phyloP scores from a whole-genome alignment of 108 stramenopile species.

The Cyclotella atomus region DNA sequence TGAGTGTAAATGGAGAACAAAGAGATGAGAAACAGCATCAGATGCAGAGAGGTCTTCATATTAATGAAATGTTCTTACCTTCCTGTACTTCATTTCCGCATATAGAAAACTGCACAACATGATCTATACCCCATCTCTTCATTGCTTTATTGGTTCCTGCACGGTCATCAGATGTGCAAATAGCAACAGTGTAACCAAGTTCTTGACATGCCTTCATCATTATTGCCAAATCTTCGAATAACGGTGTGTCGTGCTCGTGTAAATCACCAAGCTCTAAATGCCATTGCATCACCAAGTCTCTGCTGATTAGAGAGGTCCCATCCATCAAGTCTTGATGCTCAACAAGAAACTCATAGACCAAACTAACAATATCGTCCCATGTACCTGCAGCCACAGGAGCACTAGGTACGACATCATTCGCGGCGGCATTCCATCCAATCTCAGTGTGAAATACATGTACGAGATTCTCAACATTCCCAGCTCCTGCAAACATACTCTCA shows the following conservation, averaged over 20 bases:
- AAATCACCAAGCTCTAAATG: conserved; percentile 58
- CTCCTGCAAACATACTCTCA: background rate
- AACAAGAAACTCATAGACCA: background rate
- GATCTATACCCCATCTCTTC: conserved; percentile 45
- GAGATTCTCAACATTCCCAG: conserved; percentile 4
- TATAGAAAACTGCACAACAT: conserved; percentile 48
- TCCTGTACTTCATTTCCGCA: conserved; percentile 60
- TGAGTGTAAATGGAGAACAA: no score
- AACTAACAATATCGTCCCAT: conserved; percentile 50
- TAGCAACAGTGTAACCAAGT: conserved; percentile 43
- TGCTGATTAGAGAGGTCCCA: conserved; percentile 11
- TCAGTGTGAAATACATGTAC: conserved; percentile 38
- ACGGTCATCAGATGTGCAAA: conserved; percentile 68
- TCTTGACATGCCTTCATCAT: conserved; percentile 41
- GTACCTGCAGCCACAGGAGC: conserved; percentile 58
- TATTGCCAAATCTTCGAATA: conserved; percentile 41
- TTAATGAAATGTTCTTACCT: no score
- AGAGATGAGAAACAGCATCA: no score
- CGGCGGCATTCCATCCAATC: conserved; percentile 54
- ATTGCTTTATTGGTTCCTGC: conserved; percentile 42
- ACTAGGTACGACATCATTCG: conserved; percentile 44
- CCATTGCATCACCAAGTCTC: conserved; percentile 46
- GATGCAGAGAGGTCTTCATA: no score
- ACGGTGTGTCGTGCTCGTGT: conserved; percentile 53
- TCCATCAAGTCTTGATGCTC: conserved; percentile 8